Evolutionary conservation across 1,284 basidiomycete genomes (phyloP).

Genomic region (Cryptococcus sp.): DNA sequence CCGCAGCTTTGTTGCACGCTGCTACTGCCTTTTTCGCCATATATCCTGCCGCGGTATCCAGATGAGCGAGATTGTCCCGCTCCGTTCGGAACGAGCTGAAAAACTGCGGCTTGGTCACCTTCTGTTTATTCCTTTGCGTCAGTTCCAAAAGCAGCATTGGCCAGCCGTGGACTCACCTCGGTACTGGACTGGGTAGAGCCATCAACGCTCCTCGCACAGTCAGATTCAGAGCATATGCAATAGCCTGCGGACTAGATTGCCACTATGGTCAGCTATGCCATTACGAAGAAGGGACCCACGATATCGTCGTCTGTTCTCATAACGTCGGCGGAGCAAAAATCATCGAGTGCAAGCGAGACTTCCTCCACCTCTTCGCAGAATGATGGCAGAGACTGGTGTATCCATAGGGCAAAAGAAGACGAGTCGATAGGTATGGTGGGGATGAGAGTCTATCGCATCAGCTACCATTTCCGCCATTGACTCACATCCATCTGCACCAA

Average conservation of each 20-base stretch:
- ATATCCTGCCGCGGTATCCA: slow-evolving; percentile 38
- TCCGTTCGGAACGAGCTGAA: slow-evolving; percentile 47
- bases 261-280: slow-evolving; percentile 50
- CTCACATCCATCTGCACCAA: slow-evolving; percentile 75
- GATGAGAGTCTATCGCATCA: slow-evolving; percentile 44
- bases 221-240: slow-evolving; percentile 79
- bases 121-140: slow-evolving; percentile 55
- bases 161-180: slow-evolving; percentile 48
- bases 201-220: slow-evolving; percentile 71
- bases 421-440: slow-evolving; percentile 86
- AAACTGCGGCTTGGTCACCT: slow-evolving; percentile 55
- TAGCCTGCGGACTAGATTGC: slow-evolving; percentile 57
- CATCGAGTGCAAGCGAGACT: slow-evolving; percentile 64
- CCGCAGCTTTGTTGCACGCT: slow-evolving; percentile 13
- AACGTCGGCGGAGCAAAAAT: slow-evolving; percentile 73
- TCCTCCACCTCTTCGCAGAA: slow-evolving; percentile 77
- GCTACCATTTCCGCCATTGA: background rate
- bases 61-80: slow-evolving; percentile 31
- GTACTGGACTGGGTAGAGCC: slow-evolving; percentile 77
- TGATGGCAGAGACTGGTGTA: slow-evolving; percentile 86
- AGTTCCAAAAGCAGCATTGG: too few relatives aligned
- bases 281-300: slow-evolving; percentile 50
- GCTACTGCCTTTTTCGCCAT: slow-evolving; percentile 28
- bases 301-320: slow-evolving; percentile 62
- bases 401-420: slow-evolving; percentile 78